Percentiles rank a stretch among this genome's conserved stretches.
Evolutionary conservation across 2,329 filamentous ascomycete species (phyloP).

Genomic region (Penicillium sp.): DNA sequence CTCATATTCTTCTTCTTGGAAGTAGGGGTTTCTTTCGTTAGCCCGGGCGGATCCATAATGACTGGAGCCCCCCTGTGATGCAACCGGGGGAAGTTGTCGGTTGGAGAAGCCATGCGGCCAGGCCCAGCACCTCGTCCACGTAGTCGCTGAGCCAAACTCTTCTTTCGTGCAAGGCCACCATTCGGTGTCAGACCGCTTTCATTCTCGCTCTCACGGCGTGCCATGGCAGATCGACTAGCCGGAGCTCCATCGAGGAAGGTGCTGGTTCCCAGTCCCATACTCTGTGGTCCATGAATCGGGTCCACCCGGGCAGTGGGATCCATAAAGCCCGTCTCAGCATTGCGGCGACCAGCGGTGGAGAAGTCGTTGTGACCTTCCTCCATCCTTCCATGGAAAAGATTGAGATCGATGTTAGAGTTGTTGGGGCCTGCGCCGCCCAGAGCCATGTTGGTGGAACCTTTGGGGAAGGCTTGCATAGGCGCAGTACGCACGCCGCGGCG

Average conservation of each 20-base stretch:
- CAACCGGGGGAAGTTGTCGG: conserved; percentile 40
- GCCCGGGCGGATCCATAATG: conserved; percentile 35
- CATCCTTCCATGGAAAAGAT: conserved; percentile 79
- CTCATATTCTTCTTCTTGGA: conserved; percentile 76
- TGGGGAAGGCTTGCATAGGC: conserved; percentile 95
- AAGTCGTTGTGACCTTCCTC: conserved; percentile 89
- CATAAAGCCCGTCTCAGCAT: conserved; percentile 46
- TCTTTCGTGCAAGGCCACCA: conserved; percentile 81
- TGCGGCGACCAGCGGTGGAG: conserved; percentile 42
- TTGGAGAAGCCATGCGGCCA: conserved; percentile 58
- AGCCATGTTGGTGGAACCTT: conserved; percentile 87
- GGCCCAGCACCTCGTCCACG: conserved; percentile 64
- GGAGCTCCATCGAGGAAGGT: conserved; percentile 95
- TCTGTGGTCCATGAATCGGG: conserved; percentile 79
- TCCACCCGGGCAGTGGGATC: conserved; percentile 68
- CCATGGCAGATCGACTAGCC: conserved; percentile 75
- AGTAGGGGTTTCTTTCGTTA: conserved; percentile 73
- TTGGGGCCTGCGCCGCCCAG: conserved; percentile 84
- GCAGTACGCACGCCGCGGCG: conserved; percentile 77
- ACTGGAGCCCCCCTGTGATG: conserved; percentile 31
- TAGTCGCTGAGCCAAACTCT: conserved; percentile 89
- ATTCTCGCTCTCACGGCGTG: conserved; percentile 71
- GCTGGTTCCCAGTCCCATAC: conserved; percentile 81
- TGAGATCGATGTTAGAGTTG: conserved; percentile 77
- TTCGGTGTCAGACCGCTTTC: conserved; percentile 47